Evolutionary conservation across 495 filamentous ascomycete species (phyloP), one percentile per base, ranked within the genome.

Genomic region (Aspergillus avenaceus): DNA sequence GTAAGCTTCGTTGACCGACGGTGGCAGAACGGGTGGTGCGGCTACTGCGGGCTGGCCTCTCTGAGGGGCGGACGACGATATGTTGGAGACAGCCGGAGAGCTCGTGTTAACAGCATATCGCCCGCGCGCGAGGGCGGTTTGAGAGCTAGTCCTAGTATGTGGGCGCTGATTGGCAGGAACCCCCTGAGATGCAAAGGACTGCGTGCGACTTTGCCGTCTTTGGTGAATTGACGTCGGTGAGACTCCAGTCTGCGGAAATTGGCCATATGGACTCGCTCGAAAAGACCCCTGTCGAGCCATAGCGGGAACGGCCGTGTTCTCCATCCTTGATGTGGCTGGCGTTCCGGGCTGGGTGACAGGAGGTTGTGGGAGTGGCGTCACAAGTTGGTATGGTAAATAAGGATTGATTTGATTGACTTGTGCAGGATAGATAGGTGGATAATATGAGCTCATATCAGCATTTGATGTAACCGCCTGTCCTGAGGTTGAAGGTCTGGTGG

Each of bases 161-260:
- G 47, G 49, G 5, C 23, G 41, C 13, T 23, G 24, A 19, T 26
- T 12, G 19, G 29, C 18, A 21, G 52, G 13, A 16, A 25, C 27
- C 28, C 27, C 11, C 26, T 41, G 12, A 8, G 49, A 40, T 41
- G 44, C 38, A 12, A 52, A 25, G 32, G 42, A 52, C 11, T 49
- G 53, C 2, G 40, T 51, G 8, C 49, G 52, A n/a, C 32, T 21
- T 32, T 54, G 52, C 6, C 56, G 34, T 26, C 49, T 55, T 9
- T 60, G 52, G 8, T 60, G 52, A 18, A 26, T 46, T 16, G 42
- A 25, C 14, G 16, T 34, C 0, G 41, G 9, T 3, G 56, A 49
- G 13, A 38, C 32, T n/a, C 45, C 49, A 27, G 56, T 37, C 25
- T 40, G 46, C 18, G 50, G 45, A 36, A 48, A 47, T 18, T 34